Conservation (phyloP, 2,329 filamentous ascomycete species). For the Fusarium sp. region DNA sequence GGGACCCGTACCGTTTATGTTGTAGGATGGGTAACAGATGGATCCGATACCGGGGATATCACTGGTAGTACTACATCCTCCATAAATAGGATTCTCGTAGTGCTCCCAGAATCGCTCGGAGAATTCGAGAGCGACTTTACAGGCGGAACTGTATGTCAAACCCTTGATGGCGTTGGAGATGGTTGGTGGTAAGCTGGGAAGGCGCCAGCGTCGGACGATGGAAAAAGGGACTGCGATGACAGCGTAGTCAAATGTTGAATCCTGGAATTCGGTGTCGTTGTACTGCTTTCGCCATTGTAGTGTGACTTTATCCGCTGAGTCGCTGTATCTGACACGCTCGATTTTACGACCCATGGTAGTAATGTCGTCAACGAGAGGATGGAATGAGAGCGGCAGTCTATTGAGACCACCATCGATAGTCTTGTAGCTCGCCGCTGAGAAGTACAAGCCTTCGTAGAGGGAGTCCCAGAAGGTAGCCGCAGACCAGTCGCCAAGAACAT, state of each 20-base stretch:
- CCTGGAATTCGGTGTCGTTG: slow-evolving; percentile 11
- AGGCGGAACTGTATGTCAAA: not conserved
- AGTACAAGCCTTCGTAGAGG: not conserved
- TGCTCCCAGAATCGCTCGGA: slow-evolving; percentile 21
- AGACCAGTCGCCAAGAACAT: slow-evolving; percentile 1
- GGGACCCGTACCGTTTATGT: not conserved
- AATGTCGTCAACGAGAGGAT: slow-evolving; percentile 3
- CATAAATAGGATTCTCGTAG: slow-evolving; percentile 10
- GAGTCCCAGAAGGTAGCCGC: not conserved
- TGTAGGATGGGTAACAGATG: slow-evolving; percentile 16
- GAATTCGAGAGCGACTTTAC: slow-evolving; percentile 12
- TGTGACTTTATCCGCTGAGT: not conserved
- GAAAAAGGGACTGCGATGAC: slow-evolving; percentile 6
- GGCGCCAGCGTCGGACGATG: slow-evolving; percentile 9
- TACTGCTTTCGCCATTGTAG: slow-evolving; percentile 5
- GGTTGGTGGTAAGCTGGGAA: not conserved
- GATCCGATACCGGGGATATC: not conserved
- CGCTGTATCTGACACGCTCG: slow-evolving; percentile 1
- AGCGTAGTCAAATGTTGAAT: slow-evolving; percentile 9
- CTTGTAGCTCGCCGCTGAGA: slow-evolving; percentile 7
- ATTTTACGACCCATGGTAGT: slow-evolving; percentile 14
- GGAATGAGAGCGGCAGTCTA: not conserved
- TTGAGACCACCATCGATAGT: slow-evolving; percentile 3
- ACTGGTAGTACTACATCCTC: not conserved
- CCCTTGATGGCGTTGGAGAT: slow-evolving; percentile 21